These are phyloP conservation scores for Linum usitatissimum DNA, from an alignment of 345 rosid genomes.

Conservation along the genomic window DNA sequence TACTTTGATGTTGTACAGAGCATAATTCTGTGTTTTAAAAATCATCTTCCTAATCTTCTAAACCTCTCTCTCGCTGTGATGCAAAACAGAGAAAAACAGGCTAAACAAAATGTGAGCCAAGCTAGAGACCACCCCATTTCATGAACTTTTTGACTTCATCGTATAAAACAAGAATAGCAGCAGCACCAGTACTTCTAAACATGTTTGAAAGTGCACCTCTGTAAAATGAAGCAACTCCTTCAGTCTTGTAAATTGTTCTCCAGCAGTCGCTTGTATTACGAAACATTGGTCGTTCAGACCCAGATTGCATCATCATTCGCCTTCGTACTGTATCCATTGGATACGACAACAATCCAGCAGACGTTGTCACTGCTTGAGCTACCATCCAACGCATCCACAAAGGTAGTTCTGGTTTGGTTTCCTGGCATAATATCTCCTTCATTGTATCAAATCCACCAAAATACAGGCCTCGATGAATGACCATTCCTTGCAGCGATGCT, in stretches of 20 bases:
- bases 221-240: constrained; percentile 72
- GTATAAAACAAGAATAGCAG: constrained; percentile 82
- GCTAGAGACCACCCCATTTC: constrained; percentile 59
- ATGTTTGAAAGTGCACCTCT: constrained; percentile 75
- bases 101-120: constrained; percentile 10
- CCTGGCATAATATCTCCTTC: constrained; percentile 57
- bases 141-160: constrained; percentile 81
- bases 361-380: constrained; percentile 83
- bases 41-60: too few relatives aligned
- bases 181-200: constrained; percentile 88
- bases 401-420: constrained; percentile 42
- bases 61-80: neutral
- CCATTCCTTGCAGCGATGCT: constrained; percentile 81
- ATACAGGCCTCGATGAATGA: constrained; percentile 72
- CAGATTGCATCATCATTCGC: constrained; percentile 97
- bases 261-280: constrained; percentile 64
- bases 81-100: neutral
- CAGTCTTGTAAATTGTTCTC: constrained; percentile 60
- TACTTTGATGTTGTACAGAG: too few relatives aligned
- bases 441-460: constrained; percentile 93
- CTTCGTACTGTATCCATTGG: constrained; percentile 86
- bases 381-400: constrained; percentile 82
- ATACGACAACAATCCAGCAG: constrained; percentile 79
- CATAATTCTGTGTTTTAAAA: too few relatives aligned
- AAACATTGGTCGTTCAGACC: constrained; percentile 67